Evolutionary conservation across 257 asterid species (phyloP).

Genomic region (Eustoma russellianum): DNA sequence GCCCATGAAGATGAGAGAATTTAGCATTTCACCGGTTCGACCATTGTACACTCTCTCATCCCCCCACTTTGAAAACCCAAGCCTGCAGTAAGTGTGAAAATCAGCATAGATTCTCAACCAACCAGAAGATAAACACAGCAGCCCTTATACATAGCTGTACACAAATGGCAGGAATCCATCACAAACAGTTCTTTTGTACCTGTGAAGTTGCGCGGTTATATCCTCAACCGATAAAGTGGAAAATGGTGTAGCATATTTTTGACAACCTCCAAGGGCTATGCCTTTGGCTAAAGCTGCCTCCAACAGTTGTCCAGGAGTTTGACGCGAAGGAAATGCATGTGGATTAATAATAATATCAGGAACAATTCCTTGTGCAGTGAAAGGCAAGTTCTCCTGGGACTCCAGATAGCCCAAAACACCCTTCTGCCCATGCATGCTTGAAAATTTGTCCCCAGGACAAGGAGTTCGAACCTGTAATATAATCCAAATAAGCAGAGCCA

Average conservation of each 20-base stretch:
- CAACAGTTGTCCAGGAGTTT: constrained; percentile 89
- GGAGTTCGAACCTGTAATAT: constrained; percentile 81
- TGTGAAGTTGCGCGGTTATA: constrained; percentile 73
- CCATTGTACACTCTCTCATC: constrained; percentile 78
- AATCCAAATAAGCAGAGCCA: too few relatives aligned
- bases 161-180: too few relatives aligned
- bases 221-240: constrained; percentile 67
- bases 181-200: constrained; percentile 25
- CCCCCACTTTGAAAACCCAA: constrained; percentile 82
- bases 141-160: too few relatives aligned
- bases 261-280: constrained; percentile 66
- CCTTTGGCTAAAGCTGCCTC: constrained; percentile 93
- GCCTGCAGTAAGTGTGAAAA: constrained; percentile 32
- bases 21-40: constrained; percentile 60
- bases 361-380: constrained; percentile 75
- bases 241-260: constrained; percentile 85
- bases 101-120: background rate
- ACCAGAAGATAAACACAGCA: too few relatives aligned
- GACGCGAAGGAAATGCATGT: constrained; percentile 94
- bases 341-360: constrained; percentile 96
- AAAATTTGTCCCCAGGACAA: constrained; percentile 86
- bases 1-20: constrained; percentile 70
- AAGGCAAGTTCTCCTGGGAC: constrained; percentile 87
- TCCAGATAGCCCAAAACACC: constrained; percentile 91
- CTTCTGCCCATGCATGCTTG: constrained; percentile 99